Percentiles rank a stretch among this genome's conserved stretches.
Conservation (phyloP, 2,329 filamentous ascomycete genomes). For the Neospermospora avenae region DNA sequence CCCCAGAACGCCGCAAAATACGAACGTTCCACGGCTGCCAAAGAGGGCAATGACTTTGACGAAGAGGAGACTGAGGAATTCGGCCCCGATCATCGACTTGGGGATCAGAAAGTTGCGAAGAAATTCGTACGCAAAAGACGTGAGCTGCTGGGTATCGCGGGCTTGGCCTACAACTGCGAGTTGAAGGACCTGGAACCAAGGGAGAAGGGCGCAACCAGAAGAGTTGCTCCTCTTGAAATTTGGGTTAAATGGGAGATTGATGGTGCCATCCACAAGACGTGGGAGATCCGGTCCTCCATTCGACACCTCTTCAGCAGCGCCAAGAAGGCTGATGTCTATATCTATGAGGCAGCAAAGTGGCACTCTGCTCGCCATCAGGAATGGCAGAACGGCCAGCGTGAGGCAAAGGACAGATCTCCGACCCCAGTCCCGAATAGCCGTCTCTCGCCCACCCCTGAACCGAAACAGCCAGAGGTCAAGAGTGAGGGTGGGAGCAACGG, state of each 20-base stretch:
- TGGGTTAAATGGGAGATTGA: not conserved
- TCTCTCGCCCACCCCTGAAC: not conserved
- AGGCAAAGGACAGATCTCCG: not conserved
- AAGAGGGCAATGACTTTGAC: not conserved
- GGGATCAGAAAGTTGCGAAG: not conserved
- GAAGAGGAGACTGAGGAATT: not conserved
- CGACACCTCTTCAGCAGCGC: not conserved
- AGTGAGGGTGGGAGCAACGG: not conserved
- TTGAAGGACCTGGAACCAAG: not conserved
- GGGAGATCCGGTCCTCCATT: not conserved
- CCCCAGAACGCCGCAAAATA: not conserved
- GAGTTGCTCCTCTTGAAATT: not conserved
- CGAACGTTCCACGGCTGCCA: not conserved
- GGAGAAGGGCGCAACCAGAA: not conserved
- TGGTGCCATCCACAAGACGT: not conserved
- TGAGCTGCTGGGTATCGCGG: not conserved
- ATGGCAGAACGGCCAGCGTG: not conserved
- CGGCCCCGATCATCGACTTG: not conserved
- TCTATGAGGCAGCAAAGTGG: not conserved
- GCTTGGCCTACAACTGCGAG: not conserved
- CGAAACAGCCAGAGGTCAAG: not conserved
- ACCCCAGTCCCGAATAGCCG: not conserved
- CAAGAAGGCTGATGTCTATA: not conserved
- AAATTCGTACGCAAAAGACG: not conserved
- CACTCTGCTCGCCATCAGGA: not conserved